Percentiles rank a stretch among this genome's conserved stretches.
Conservation (phyloP, 352 stramenopile species). For the Saprolegnia diclina region DNA sequence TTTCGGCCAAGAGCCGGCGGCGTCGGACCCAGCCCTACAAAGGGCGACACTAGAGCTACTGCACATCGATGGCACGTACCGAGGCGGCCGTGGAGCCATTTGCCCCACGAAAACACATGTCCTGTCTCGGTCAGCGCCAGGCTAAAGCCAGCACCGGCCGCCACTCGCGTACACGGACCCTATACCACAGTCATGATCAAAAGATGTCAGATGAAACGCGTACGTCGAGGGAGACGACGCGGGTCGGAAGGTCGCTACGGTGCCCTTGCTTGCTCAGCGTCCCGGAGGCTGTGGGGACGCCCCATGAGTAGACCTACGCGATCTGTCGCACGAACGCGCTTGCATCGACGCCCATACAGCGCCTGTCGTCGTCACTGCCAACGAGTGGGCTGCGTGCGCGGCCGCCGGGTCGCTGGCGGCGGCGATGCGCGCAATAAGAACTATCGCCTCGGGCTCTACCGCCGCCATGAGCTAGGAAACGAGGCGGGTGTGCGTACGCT, state of each 20-base stretch:
- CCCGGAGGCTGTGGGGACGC: not conserved
- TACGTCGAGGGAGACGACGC: no score
- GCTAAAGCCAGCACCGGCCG: conserved; percentile 41
- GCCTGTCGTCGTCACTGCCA: conserved; percentile 14
- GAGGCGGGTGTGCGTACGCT: not conserved
- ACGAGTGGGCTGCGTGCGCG: conserved; percentile 8
- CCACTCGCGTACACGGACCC: conserved; percentile 3
- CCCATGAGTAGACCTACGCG: conserved; percentile 21
- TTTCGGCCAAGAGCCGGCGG: conserved; percentile 40
- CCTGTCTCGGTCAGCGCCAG: conserved; percentile 53
- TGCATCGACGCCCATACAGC: no score
- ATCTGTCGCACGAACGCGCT: not conserved
- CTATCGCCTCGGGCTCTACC: not conserved
- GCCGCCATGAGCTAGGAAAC: not conserved
- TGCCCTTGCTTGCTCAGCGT: not conserved
- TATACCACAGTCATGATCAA: not conserved
- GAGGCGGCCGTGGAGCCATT: conserved; percentile 65
- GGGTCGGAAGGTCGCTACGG: no score
- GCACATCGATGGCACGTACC: conserved; percentile 4
- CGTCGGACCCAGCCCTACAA: conserved; percentile 44
- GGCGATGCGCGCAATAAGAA: conserved; percentile 2
- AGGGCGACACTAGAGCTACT: no score
- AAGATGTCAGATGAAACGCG: no score
- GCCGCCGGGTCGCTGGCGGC: conserved; percentile 5
- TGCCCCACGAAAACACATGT: conserved; percentile 72